Conservation (phyloP, 208 protist genomes). For the Acanthamoeba castellanii region DNA sequence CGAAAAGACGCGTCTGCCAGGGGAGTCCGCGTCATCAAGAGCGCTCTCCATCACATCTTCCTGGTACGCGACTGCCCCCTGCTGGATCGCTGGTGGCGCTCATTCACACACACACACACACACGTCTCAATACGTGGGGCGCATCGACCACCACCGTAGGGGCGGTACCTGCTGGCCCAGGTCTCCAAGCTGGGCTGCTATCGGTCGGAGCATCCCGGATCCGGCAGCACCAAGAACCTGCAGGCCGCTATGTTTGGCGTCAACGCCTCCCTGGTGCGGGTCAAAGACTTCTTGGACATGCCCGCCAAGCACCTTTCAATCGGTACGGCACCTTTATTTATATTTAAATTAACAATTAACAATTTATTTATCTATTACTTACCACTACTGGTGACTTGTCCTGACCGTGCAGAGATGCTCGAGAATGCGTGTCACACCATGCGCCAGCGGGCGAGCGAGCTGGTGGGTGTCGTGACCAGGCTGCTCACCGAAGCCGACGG, state of each 20-base stretch:
- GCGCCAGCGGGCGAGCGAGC: not conserved
- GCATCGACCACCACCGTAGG: not conserved
- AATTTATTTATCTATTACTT: not conserved
- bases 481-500: not conserved
- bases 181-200: not conserved
- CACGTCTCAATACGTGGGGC: no score
- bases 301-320: not conserved
- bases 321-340: not conserved
- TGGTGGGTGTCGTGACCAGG: not conserved
- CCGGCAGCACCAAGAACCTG: not conserved
- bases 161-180: not conserved
- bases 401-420: not conserved
- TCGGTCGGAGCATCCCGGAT: not conserved
- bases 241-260: not conserved
- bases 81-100: no score
- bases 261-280: not conserved
- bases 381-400: not conserved
- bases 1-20: not conserved
- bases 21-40: not conserved
- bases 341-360: no score
- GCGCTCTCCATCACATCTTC: not conserved
- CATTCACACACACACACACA: no score
- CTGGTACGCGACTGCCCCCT: not conserved
- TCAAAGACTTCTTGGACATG: constrained; percentile 21
- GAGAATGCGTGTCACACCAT: not conserved